Evolutionary conservation across 2,329 filamentous ascomycete genomes (phyloP), one percentile per base, ranked within the genome.

Genomic region (Penicillium sp.): DNA sequence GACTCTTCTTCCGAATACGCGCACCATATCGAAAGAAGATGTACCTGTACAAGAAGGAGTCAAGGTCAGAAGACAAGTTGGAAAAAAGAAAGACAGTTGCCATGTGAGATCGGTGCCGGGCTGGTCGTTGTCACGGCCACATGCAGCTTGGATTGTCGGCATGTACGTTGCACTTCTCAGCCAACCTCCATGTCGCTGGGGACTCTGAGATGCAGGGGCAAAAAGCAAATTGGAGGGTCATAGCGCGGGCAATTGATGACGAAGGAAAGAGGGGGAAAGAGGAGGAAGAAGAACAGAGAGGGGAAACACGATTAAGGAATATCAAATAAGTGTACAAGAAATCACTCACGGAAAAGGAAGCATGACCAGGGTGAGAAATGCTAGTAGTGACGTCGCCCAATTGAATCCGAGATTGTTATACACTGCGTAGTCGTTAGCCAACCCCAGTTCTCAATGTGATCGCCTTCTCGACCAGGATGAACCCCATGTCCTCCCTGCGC

Each of bases 331-430:
- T 16, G 43, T 14, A 16, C 2, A 51, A 35, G 2, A 51, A 43
- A 30, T 51, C 60, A 78, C 78, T 72, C 72, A 81, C 78, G 80
- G 80, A 55, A 81, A 80, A 25, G 79, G 79, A 42, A 74, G 65
- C 78, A 81, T 80, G 51, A 67, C 70, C 42, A 81, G 68, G 19
- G 78, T 80, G 43, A 81, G 64, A 60, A 80, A 80, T 13, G 73
- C 80, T 11, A 81, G 68, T 11, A 81, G 67, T 6, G 76, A 74
- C 13, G 78, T 79, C 26, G 79, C 80, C 80, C 80, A 82, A 61
- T 81, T 77, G 59, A 76, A 80, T 28, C 77, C 77, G 16, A 82
- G 71, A 28, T 75, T 76, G 48, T 81, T 72, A 62, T 81, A 82
- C 80, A 82, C 78, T 81, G 67, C 58, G 61, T 42, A 51, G 46